These are phyloP conservation scores for Cryptococcus sp. DNA, from an alignment of 1,284 basidiomycete species.

Conservation along the genomic window DNA sequence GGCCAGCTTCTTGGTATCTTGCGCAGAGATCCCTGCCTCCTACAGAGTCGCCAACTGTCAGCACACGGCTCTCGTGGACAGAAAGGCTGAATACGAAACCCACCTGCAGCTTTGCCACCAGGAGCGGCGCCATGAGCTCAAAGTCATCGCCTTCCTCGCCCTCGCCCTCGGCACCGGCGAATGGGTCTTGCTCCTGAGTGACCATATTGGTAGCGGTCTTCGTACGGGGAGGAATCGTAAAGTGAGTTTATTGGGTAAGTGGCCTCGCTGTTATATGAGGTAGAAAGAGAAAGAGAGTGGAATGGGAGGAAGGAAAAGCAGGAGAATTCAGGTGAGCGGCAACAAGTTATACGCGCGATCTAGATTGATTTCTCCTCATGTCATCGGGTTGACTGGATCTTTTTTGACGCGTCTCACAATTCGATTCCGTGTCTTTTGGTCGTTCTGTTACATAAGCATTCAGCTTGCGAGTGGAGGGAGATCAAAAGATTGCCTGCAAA, in stretches of 20 bases:
- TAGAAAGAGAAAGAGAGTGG: neutral
- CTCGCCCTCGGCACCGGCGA: conserved; percentile 42
- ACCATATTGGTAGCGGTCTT: conserved; percentile 19
- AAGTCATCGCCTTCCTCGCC: conserved; percentile 59
- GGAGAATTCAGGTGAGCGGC: conserved; percentile 1
- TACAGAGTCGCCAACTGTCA: conserved; percentile 25
- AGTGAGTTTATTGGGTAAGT: no score
- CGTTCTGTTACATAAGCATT: neutral
- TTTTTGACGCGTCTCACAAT: neutral
- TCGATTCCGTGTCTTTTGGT: neutral
- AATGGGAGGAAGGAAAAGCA: neutral
- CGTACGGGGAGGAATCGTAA: neutral
- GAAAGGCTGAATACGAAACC: conserved; percentile 15
- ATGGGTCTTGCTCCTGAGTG: conserved; percentile 43
- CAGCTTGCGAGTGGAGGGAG: neutral
- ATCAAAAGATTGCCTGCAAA: no score
- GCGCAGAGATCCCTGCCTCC: conserved; percentile 85
- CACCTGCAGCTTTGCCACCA: conserved; percentile 74
- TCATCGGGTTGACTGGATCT: neutral
- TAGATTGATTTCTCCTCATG: conserved; percentile 1
- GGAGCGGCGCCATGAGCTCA: conserved; percentile 69
- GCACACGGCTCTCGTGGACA: neutral
- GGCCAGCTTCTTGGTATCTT: conserved; percentile 92
- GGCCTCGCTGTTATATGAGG: neutral
- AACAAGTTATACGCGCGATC: conserved; percentile 1